These are phyloP conservation scores for Wickerhamiella kurtzmanii DNA, from an alignment of 805 yeast genomes.

Conservation along the genomic window DNA sequence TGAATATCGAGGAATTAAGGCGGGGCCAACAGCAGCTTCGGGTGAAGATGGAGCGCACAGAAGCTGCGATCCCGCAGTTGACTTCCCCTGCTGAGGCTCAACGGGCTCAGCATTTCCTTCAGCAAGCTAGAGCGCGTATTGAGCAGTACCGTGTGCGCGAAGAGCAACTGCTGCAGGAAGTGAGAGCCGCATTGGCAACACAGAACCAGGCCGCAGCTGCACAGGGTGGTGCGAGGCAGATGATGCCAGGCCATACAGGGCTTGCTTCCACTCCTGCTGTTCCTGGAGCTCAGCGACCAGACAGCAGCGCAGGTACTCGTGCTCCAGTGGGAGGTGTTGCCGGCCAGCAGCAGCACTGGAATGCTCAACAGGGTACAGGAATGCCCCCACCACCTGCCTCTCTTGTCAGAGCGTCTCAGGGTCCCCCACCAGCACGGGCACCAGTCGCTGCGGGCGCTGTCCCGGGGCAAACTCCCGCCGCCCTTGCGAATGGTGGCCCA, in stretches of 20 bases:
- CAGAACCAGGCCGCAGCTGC: conserved; percentile 7
- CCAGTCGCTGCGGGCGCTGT: not conserved
- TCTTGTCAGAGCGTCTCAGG: not conserved
- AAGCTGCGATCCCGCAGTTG: conserved; percentile 6
- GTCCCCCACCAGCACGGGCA: not conserved
- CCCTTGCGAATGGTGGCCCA: not conserved
- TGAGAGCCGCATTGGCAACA: conserved; percentile 10
- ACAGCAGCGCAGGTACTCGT: not conserved
- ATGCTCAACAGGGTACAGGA: not conserved
- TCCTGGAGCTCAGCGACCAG: not conserved
- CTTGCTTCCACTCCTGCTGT: not conserved
- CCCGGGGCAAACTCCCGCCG: not conserved
- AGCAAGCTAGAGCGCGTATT: conserved; percentile 9
- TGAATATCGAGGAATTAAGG: conserved; percentile 17
- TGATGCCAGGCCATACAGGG: conserved; percentile 11
- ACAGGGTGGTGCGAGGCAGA: conserved; percentile 9
- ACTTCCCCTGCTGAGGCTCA: conserved; percentile 12
- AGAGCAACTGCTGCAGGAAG: conserved; percentile 12
- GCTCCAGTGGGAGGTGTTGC: not conserved
- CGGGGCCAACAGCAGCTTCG: conserved; percentile 6
- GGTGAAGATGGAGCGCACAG: conserved; percentile 13
- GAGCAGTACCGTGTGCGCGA: conserved; percentile 17
- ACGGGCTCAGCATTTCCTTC: conserved; percentile 12
- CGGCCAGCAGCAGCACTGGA: not conserved
- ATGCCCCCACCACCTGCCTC: not conserved